Base-by-base conservation (phyloP, 768 basidiomycete species). In the Termitomyces sp. region DNA sequence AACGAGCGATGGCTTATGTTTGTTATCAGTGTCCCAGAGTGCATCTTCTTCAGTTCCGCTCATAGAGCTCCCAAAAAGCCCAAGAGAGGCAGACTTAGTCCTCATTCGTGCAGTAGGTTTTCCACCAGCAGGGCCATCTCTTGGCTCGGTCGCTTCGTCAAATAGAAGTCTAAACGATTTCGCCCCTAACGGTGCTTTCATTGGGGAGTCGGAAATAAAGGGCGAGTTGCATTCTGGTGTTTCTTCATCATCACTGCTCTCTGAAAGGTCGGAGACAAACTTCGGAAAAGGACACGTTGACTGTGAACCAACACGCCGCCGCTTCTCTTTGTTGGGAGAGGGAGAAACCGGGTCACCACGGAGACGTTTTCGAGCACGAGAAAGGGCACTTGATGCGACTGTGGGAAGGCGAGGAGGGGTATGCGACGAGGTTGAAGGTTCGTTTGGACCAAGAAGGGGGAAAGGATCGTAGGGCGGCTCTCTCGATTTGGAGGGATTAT, bases 321-420 rank as follows among this genome's bases (percentile, higher is more conserved):
- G 81, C 69, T 91, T 92, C 67, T 83, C 83, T 69, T 91, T 91
- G 67, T 80, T 83, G 4, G 91, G 91, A 18, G 91, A 90, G 4
- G 91, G 91, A 0, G 91, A 92, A 2, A 93, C 89, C 0, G 86
- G 86, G 66, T 93, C 91, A 30, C 91, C 91, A 34, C 91, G 83
- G 18, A 93, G 78, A 57, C 91, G 86, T 69, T 93, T 93, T 39
- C 90, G 83, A 22, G 91, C 91, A 36, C 88, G 81, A 27, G 79
- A 80, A 33, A 91, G 70, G 13, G 88, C 82, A 51, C 68, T 74
- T 41, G 71, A 66, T 11, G 74, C 73, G 3, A 68, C 67, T 3
- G 68, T 65, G 34, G 72, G 70, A 20, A 74, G 67, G 6, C 63
- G 67, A 7, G 61, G 58, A n/a, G 61, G 62, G 15, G 53, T 63